phyloP scores from a whole-genome alignment of 2,329 filamentous ascomycete species.

The Phaeosphaeriaceae sp. region DNA sequence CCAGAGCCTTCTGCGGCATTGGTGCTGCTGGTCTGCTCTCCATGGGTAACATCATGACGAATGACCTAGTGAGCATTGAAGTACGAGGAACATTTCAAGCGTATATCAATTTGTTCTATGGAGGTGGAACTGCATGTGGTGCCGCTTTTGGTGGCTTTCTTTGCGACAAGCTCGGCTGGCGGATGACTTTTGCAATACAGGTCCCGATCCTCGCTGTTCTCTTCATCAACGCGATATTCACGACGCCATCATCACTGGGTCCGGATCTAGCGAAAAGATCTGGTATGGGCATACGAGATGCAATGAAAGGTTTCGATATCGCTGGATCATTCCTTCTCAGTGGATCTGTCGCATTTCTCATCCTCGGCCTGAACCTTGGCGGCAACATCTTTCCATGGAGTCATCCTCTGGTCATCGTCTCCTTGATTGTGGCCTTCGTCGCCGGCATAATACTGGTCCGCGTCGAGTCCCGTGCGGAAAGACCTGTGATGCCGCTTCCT shows the following conservation, averaged over 20 bases:
- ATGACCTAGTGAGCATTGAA: slow-evolving; percentile 76
- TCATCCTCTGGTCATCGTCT: slow-evolving; percentile 58
- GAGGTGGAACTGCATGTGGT: slow-evolving; percentile 60
- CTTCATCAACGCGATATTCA: slow-evolving; percentile 52
- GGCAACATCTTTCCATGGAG: slow-evolving; percentile 61
- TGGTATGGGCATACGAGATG: slow-evolving; percentile 50
- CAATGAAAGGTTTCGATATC: slow-evolving; percentile 58
- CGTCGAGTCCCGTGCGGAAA: slow-evolving; percentile 47
- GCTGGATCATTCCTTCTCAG: slow-evolving; percentile 58
- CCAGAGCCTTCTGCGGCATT: slow-evolving; percentile 73
- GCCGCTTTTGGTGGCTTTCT: slow-evolving; percentile 74
- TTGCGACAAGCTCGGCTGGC: slow-evolving; percentile 74
- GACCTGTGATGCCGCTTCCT: slow-evolving; percentile 58
- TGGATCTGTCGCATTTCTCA: slow-evolving; percentile 55
- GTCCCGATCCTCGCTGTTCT: slow-evolving; percentile 57
- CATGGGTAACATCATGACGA: slow-evolving; percentile 72
- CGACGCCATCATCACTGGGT: slow-evolving; percentile 55
- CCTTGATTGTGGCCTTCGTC: slow-evolving; percentile 52
- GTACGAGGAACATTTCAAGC: slow-evolving; percentile 76
- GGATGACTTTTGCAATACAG: slow-evolving; percentile 70
- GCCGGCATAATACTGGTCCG: slow-evolving; percentile 50
- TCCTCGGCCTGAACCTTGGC: slow-evolving; percentile 60
- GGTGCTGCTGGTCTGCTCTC: slow-evolving; percentile 76
- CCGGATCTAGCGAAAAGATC: slow-evolving; percentile 52
- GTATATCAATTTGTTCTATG: slow-evolving; percentile 70